phyloP scores from a whole-genome alignment of 1,284 basidiomycete genomes.

The Apiotrichum laibachii region DNA sequence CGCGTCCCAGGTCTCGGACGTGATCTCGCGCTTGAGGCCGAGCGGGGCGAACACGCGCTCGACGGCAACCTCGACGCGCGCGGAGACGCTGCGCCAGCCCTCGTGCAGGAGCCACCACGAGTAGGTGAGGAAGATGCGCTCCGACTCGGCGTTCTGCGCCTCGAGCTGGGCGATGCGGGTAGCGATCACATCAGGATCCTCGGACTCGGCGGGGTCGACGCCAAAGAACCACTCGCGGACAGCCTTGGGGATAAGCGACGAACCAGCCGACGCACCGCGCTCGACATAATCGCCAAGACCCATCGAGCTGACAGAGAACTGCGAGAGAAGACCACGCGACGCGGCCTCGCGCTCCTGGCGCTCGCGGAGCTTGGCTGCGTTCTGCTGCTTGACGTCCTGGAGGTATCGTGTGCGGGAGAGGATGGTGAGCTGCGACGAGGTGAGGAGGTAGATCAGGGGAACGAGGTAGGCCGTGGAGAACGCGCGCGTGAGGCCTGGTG shows the following conservation, averaged over 20 bases:
- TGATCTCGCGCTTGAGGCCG: slow-evolving; percentile 45
- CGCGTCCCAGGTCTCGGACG: slow-evolving; percentile 38
- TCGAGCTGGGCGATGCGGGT: slow-evolving; percentile 22
- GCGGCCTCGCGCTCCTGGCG: slow-evolving; percentile 4
- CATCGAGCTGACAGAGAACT: slow-evolving; percentile 34
- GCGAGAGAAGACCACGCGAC: slow-evolving; percentile 17
- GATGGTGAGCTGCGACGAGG: slow-evolving; percentile 47
- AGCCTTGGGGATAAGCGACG: slow-evolving; percentile 6
- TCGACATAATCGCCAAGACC: slow-evolving; percentile 36
- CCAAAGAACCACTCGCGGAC: slow-evolving; percentile 7
- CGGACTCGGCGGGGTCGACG: neutral
- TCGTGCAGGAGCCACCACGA: slow-evolving; percentile 52
- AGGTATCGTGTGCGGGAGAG: slow-evolving; percentile 46
- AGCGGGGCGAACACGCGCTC: slow-evolving; percentile 43
- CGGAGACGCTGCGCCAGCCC: slow-evolving; percentile 44
- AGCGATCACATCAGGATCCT: slow-evolving; percentile 8
- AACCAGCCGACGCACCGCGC: slow-evolving; percentile 8
- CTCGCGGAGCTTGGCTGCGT: slow-evolving; percentile 11
- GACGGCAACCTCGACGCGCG: slow-evolving; percentile 39
- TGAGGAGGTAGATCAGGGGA: slow-evolving; percentile 48
- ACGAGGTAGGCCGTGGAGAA: slow-evolving; percentile 49
- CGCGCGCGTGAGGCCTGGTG: slow-evolving; percentile 42
- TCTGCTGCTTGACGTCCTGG: slow-evolving; percentile 32
- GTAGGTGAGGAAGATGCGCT: slow-evolving; percentile 47
- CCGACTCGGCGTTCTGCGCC: slow-evolving; percentile 34